A percentile compares a stretch with the other conserved stretches of the same genome.
phyloP scores from a whole-genome alignment of 2,329 filamentous ascomycete species.

The Aspergillus phoenicis region DNA sequence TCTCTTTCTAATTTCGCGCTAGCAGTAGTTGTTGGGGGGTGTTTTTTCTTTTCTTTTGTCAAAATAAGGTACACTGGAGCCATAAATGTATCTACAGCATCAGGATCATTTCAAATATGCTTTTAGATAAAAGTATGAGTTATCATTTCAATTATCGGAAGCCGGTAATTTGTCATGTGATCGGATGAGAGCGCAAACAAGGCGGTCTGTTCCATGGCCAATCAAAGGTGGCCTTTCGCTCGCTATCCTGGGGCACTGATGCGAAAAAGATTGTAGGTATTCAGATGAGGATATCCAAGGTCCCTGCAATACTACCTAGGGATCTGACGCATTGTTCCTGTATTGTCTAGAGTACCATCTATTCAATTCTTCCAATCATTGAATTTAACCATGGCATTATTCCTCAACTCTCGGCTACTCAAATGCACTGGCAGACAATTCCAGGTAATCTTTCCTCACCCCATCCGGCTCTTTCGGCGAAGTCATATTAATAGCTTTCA shows the following conservation, averaged over 20 bases:
- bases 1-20: background rate
- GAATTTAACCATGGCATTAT: constrained; percentile 9
- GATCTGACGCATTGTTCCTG: background rate
- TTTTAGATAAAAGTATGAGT: too few relatives aligned
- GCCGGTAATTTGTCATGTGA: background rate
- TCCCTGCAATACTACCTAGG: background rate
- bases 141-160: too few relatives aligned
- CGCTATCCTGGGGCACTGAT: background rate
- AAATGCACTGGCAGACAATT: constrained; percentile 10
- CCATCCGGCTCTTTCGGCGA: background rate
- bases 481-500: background rate
- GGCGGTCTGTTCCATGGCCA: background rate
- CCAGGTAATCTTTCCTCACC: constrained; percentile 13
- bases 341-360: background rate
- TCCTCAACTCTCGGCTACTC: constrained; percentile 9
- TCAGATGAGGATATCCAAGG: background rate
- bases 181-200: background rate
- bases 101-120: too few relatives aligned
- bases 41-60: background rate
- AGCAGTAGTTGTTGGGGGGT: background rate
- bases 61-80: background rate
- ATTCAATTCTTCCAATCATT: background rate
- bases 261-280: background rate
- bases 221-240: background rate
- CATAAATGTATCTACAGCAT: too few relatives aligned